Evolutionary conservation across 306 rosid genomes (phyloP).

Genomic region (Gastrolobium villosum): DNA sequence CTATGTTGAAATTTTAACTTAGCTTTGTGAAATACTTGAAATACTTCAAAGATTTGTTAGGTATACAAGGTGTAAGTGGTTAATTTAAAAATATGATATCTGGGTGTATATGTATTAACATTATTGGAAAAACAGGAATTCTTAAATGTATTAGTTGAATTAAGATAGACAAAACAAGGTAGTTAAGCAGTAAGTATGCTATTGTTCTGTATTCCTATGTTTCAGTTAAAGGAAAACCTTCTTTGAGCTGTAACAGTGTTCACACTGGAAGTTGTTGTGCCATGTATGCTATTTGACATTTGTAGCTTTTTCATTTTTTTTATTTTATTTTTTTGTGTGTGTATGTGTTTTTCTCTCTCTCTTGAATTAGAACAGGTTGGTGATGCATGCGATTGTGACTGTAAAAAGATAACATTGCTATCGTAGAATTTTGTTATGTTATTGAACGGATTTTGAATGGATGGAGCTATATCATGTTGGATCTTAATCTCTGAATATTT

Average conservation of each 20-base stretch:
- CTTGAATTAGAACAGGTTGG: not conserved
- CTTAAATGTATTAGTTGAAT: slow-evolving; percentile 28
- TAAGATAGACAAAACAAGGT: slow-evolving; percentile 11
- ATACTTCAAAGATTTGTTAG: not conserved
- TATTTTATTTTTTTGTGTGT: not conserved
- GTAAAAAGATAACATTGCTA: not conserved
- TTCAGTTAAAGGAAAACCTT: slow-evolving; percentile 10
- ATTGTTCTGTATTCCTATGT: not conserved
- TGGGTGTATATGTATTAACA: slow-evolving; percentile 2
- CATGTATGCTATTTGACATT: not conserved
- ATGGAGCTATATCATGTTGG: slow-evolving; percentile 25
- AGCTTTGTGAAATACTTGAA: slow-evolving; percentile 26
- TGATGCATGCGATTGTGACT: not conserved
- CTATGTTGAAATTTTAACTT: slow-evolving; percentile 1
- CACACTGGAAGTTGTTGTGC: not conserved
- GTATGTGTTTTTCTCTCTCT: no score
- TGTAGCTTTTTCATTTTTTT: no score
- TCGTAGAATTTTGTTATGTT: not conserved
- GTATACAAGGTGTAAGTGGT: slow-evolving; percentile 6
- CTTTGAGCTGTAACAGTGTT: slow-evolving; percentile 16
- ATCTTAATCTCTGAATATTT: slow-evolving; percentile 6
- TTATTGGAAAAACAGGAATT: not conserved
- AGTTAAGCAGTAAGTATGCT: not conserved
- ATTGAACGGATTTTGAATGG: slow-evolving; percentile 8
- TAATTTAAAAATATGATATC: slow-evolving; percentile 5